Evolutionary conservation across 352 stramenopile genomes (phyloP).

Genomic region (Globisporangium polare): DNA sequence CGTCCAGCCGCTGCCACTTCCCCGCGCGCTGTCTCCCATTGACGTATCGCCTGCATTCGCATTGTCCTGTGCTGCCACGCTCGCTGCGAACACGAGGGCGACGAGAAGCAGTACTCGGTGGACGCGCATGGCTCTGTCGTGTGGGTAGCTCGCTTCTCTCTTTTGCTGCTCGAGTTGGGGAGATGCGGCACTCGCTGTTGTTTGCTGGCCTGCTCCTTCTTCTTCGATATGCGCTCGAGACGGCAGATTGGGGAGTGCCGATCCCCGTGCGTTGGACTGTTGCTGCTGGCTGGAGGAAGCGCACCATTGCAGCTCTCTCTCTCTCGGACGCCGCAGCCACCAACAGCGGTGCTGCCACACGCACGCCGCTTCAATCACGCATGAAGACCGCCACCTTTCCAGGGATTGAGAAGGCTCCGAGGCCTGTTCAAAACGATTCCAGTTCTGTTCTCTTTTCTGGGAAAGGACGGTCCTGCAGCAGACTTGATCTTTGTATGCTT

Average conservation of each 20-base stretch:
- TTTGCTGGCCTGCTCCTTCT: not conserved
- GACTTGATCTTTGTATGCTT: no score
- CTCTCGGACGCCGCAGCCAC: no score
- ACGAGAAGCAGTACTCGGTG: not conserved
- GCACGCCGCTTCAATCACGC: not conserved
- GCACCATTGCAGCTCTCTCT: no score
- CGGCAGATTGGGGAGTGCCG: not conserved
- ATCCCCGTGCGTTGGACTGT: no score
- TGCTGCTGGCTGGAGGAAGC: not conserved
- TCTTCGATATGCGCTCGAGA: not conserved
- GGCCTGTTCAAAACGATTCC: no score
- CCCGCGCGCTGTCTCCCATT: not conserved
- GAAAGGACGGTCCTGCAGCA: no score
- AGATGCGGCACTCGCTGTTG: not conserved
- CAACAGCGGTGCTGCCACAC: not conserved
- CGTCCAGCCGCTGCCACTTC: not conserved
- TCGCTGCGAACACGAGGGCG: not conserved
- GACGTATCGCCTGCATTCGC: not conserved
- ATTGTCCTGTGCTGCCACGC: not conserved
- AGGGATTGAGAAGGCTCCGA: no score
- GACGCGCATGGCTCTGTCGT: not conserved
- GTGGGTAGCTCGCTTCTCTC: not conserved
- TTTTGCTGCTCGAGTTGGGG: not conserved
- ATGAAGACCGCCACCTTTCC: no score
- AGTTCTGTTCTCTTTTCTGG: no score